These are phyloP conservation scores for Spinacia oleracea DNA, from an alignment of 179 eudicot species.

Conservation along the genomic window DNA sequence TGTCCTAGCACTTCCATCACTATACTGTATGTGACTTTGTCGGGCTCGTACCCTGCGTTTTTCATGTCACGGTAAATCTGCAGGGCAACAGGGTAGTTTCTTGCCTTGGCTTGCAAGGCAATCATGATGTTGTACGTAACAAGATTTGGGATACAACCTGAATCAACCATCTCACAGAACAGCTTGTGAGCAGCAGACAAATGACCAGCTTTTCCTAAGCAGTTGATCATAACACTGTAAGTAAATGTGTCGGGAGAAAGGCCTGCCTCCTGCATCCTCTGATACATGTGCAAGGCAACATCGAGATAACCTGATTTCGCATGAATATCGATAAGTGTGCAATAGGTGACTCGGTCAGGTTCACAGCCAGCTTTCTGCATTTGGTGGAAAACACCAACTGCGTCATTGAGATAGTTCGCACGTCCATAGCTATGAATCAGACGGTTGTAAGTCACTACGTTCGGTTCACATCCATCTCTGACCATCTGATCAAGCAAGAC, in stretches of 20 bases:
- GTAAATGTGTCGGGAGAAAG: constrained; percentile 97
- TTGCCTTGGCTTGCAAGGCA: constrained; percentile 90
- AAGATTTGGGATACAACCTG: constrained; percentile 81
- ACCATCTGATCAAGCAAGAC: constrained; percentile 74
- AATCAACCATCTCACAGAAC: constrained; percentile 84
- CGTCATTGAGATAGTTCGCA: constrained; percentile 87
- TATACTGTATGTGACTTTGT: constrained; percentile 90
- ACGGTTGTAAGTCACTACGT: constrained; percentile 92
- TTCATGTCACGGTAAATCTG: constrained; percentile 79
- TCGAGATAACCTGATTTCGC: constrained; percentile 94
- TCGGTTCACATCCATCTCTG: constrained; percentile 79
- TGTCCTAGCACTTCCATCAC: constrained; percentile 98
- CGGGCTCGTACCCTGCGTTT: constrained; percentile 85
- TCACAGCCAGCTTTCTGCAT: constrained; percentile 80
- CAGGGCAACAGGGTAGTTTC: constrained; percentile 73
- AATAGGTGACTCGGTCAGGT: constrained; percentile 96
- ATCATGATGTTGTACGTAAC: constrained; percentile 98
- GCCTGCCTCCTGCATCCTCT: constrained; percentile 85
- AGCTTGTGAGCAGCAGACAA: constrained; percentile 74
- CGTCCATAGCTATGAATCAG: constrained; percentile 94
- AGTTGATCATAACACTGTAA: constrained; percentile 92
- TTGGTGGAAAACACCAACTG: constrained; percentile 71
- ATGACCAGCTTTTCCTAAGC: constrained; percentile 94
- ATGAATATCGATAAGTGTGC: constrained; percentile 95
- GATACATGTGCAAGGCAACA: constrained; percentile 87